Evolutionary conservation across 352 stramenopile genomes (phyloP), one percentile per base, ranked within the genome.

Genomic region (Globisporangium orthogonon): DNA sequence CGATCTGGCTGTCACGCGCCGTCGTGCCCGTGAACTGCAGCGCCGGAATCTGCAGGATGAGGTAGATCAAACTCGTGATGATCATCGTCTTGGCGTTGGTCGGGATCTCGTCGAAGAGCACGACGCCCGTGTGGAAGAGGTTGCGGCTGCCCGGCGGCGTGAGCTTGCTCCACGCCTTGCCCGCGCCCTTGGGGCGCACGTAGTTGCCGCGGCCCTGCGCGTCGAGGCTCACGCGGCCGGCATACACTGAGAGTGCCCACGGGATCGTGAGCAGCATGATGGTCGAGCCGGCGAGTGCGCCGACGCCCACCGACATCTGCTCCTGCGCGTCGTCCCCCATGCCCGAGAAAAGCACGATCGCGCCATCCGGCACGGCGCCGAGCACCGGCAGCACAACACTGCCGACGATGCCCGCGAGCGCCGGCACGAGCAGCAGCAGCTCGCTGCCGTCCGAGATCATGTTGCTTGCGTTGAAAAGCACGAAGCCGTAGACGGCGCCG

Each of bases 261-360:
- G 97, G 96, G 45, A 99, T 95, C n/a, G 97, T 99, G 57, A 99
- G 78, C 60, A 99, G 78, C 95, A 99, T 98, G 68, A 99, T 99
- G n/a, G 96, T 99, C 40, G 90, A 98, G 53, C 97, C 97, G 1
- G 97, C 97, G 33, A 99, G 87, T 48, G 97, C 96, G 50, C 97
- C 97, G n/a, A 99, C 94, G 58, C 97, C 97, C 37, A 99, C 94
- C 23, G 79, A 90, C 28, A 99, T 79, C 52, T 98, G 94, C 63
- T 98, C 75, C 70, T 98, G 94, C 18, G 96, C 95, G 56, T 96
- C 90, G 2, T 98, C 73, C 7, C 86, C 85, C 79, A 91, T 92
- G 23, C 96, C 96, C 10, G 89, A 98, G 74, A 99, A 99, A 5
- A 99, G 81, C 54, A 99, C 97, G 62, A 99, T 98, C 31, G 94